Conservation (phyloP, 257 asterid species). For the Solanum clarkiae region DNA sequence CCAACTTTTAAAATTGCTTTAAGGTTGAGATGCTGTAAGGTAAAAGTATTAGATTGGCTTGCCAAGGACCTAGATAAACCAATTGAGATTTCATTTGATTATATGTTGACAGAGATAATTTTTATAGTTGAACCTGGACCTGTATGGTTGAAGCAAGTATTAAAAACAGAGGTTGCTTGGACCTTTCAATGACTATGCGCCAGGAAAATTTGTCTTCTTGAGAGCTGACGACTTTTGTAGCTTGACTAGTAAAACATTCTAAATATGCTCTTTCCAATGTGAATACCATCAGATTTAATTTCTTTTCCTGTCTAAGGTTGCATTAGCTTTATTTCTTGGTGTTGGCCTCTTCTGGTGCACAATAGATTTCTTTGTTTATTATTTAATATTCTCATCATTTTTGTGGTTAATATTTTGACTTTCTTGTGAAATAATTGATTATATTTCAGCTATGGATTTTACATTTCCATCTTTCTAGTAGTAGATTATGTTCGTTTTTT, state of each 20-base stretch:
- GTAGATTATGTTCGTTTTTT: neutral
- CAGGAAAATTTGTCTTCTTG: neutral
- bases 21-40: neutral
- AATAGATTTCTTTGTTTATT: neutral
- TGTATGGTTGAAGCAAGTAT: neutral
- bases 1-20: neutral
- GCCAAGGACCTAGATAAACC: neutral
- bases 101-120: neutral
- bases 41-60: neutral
- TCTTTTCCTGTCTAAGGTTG: neutral
- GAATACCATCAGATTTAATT: neutral
- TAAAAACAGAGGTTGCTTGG: neutral
- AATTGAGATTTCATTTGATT: neutral
- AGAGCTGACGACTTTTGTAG: neutral
- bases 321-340: neutral
- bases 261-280: neutral
- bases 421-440: neutral
- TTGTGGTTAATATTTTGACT: neutral
- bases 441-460: neutral
- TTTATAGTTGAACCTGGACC: neutral
- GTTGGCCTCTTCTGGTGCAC: neutral
- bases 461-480: neutral
- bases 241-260: neutral
- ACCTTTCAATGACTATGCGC: neutral
- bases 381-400: neutral